A percentile compares a stretch with the other conserved stretches of the same genome.
Evolutionary conservation across 805 yeast species (phyloP).

Genomic region (Candida odintsovae): DNA sequence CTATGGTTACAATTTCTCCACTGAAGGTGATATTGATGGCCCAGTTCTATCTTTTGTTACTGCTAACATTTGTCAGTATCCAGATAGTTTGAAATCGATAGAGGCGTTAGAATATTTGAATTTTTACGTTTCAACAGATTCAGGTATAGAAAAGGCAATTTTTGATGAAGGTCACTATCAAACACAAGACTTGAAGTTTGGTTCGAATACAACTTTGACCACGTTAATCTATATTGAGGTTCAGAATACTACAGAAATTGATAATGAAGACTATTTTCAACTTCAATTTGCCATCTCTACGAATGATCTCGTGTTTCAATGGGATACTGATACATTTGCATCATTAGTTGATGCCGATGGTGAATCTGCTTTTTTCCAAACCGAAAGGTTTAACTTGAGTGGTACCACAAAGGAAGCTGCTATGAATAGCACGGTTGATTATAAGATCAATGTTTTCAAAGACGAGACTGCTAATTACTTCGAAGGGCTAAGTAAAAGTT

Average conservation of each 20-base stretch:
- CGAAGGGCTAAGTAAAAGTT: conserved; percentile 42
- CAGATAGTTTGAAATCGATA: background rate
- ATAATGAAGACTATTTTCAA: conserved; percentile 5
- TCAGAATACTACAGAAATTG: conserved; percentile 1
- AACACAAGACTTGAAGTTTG: conserved; percentile 1
- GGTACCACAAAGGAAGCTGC: background rate
- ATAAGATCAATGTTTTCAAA: conserved; percentile 42
- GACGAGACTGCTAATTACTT: conserved; percentile 32
- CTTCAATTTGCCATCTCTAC: conserved; percentile 58
- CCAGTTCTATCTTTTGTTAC: conserved; percentile 5
- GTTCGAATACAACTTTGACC: background rate
- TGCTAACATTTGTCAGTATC: conserved; percentile 9
- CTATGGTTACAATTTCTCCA: conserved; percentile 13
- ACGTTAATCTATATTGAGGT: background rate
- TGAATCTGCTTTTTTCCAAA: conserved; percentile 57
- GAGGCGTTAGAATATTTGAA: background rate
- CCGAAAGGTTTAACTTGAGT: conserved; percentile 42
- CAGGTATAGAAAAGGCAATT: background rate
- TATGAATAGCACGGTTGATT: conserved; percentile 9
- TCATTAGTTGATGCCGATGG: conserved; percentile 65
- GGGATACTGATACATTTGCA: conserved; percentile 57
- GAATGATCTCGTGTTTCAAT: conserved; percentile 57
- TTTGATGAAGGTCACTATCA: conserved; percentile 12
- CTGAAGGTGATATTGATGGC: background rate
- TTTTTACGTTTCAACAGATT: background rate